Base-by-base conservation (phyloP, 1,284 basidiomycete genomes). In the Coriolopsis trogii region DNA sequence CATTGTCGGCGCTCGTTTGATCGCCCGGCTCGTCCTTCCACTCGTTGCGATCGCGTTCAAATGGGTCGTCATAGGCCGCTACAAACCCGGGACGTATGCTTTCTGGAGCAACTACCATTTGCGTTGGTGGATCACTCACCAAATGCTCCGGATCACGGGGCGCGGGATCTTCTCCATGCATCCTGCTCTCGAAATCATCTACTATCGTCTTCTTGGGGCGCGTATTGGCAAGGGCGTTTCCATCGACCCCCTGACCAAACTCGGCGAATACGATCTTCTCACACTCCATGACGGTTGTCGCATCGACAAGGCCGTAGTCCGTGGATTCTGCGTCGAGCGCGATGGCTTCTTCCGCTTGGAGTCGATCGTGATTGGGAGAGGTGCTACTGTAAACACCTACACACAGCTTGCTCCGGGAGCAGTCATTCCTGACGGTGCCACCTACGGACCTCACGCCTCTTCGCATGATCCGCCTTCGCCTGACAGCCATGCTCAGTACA, bases 101-200 rank as follows among this genome's bases (percentile, higher is more conserved):
- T 70, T 73, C 69, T 74, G 52, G 52, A 51, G 54, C 51, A 50
- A 39, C 6, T 78, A 77, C 55, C 71, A 78, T 47, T 63, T 78
- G 10, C 71, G 76, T 10, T 78, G 74, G 72, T 77, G 76, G 76
- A 67, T 78, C 41, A 75, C 76, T 16, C 73, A 78, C 56, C 72
- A 75, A 53, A 64, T 65, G 36, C 55, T 78, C 7, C 62, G 71
- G 23, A 62, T 66, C 39, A 64, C 73, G 7, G 76, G 75, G 0
- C 70, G 71, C 26, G 76, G 76, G 2, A 60, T 78, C 26, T 78
- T 78, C 49, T 53, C 68, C n/a, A 53, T 70, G 40, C 70, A 76
- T 47, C 73, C 75, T 1, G 55, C 61, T 0, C 63, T 75, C 30
- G 65, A 70, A 39, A 60, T 68, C 2, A 41, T 76, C 1, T 77